A percentile compares a stretch with the other conserved stretches of the same genome.
These are phyloP conservation scores for Fraxinus sp. DNA, from an alignment of 305 asterid species.

Conservation along the genomic window DNA sequence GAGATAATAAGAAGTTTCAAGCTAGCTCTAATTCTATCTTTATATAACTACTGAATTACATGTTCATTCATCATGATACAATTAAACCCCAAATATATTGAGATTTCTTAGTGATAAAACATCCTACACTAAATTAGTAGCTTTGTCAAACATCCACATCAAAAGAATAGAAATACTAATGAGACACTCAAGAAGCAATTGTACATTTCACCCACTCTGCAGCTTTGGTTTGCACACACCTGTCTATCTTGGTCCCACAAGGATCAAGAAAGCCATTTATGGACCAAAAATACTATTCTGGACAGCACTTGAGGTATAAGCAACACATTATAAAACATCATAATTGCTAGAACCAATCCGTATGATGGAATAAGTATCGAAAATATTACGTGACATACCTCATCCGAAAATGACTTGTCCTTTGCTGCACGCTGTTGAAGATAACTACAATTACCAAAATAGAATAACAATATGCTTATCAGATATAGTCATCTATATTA, in stretches of 20 bases:
- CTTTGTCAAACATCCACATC: background rate
- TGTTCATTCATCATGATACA: background rate
- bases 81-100: background rate
- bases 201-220: background rate
- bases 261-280: background rate
- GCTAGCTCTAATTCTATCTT: background rate
- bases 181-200: background rate
- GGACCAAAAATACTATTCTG: background rate
- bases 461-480: conserved; percentile 14
- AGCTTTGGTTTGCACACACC: background rate
- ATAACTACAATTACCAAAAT: conserved; percentile 54
- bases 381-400: conserved; percentile 48
- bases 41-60: background rate
- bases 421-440: conserved; percentile 75
- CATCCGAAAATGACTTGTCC: conserved; percentile 76
- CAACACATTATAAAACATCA: background rate
- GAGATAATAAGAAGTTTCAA: conserved; percentile 16
- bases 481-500: conserved; percentile 9
- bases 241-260: background rate
- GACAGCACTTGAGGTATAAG: background rate
- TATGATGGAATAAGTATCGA: background rate
- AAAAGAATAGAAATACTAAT: background rate
- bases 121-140: background rate
- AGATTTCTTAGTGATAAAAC: conserved; percentile 5
- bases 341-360: conserved; percentile 62